Base-by-base conservation (phyloP, 345 rosid genomes). In the Citrus medica region DNA sequence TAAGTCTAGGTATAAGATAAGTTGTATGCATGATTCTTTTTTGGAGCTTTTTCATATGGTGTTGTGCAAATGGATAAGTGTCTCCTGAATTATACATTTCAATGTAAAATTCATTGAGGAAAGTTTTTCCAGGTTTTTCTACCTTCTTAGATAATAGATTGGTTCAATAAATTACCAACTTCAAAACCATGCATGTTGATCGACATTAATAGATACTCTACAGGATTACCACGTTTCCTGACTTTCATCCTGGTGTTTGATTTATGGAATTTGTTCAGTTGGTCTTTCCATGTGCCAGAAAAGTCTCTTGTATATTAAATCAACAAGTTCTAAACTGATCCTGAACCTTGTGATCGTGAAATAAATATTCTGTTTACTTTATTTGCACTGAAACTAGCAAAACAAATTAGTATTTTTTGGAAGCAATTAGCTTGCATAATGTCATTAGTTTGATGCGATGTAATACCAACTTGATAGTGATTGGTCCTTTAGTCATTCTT, bases 401-500 rank as follows among this genome's bases (percentile, higher is more conserved):
- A 63, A 62, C 10, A 19, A 75, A 22, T n/a, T 59, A 75, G 25
- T 58, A 74, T 74, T 6, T 30, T 24, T 61, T 37, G 25, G 63
- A 67, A 55, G 51, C 17, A 46, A 13, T 13, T 46, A 19, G 30
- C 35, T 73, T 48, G 30, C 24, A 56, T 62, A 33, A 30, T 14
- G 38, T 63, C n/a, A n/a, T 30, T 60, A 40, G 32, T 68, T 59
- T 63, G 62, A n/a, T 69, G 60, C 46, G 24, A 28, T 69, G 48
- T 74, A 38, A 25, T 56, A 56, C 35, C 71, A 74, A 67, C 42
- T 81, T 72, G 55, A 77, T 67, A 72, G 69, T 67, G 24, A 61
- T 73, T 77, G 73, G 74, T 67, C 55, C 69, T 73, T 79, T 62
- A 51, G 71, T 80, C 79, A 77, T 76, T 76, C 79, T 77, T 78